Evolutionary conservation across 768 basidiomycete species (phyloP).

Genomic region (Imleria badia): DNA sequence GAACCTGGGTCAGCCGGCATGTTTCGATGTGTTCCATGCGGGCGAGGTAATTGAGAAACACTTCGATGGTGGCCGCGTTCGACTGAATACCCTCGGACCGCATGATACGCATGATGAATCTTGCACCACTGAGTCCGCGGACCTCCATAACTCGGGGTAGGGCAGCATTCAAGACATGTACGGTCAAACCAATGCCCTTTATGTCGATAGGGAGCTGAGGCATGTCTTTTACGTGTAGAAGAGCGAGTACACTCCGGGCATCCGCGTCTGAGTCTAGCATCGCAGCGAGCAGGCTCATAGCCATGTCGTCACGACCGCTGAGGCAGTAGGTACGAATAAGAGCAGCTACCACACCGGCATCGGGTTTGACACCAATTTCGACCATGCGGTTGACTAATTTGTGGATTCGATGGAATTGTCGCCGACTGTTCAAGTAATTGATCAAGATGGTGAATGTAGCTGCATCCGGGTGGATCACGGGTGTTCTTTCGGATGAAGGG

Average conservation of each 20-base stretch:
- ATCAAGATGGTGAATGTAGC: constrained; percentile 65
- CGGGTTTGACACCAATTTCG: constrained; percentile 41
- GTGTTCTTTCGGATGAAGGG: constrained; percentile 1
- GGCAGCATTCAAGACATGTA: constrained; percentile 61
- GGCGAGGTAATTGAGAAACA: constrained; percentile 54
- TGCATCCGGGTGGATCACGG: constrained; percentile 45
- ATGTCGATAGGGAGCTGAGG: constrained; percentile 28
- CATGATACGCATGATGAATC: constrained; percentile 56
- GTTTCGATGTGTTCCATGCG: constrained; percentile 44
- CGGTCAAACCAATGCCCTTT: constrained; percentile 33
- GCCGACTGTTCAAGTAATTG: constrained; percentile 47
- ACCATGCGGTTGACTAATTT: constrained; percentile 50
- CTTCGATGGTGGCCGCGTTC: constrained; percentile 53
- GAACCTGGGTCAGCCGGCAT: constrained; percentile 44
- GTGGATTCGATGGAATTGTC: constrained; percentile 46
- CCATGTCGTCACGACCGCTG: constrained; percentile 45
- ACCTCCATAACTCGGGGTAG: constrained; percentile 48
- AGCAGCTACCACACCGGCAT: constrained; percentile 48
- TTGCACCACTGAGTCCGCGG: constrained; percentile 50
- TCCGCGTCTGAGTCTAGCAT: constrained; percentile 40
- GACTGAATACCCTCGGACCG: constrained; percentile 46
- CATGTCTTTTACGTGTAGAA: constrained; percentile 21
- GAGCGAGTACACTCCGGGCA: constrained; percentile 19
- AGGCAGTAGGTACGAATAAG: constrained; percentile 58
- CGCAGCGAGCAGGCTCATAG: constrained; percentile 49